These are phyloP conservation scores for Plasmodium blacklocki DNA, from an alignment of 169 alveolate species.

Conservation along the genomic window DNA sequence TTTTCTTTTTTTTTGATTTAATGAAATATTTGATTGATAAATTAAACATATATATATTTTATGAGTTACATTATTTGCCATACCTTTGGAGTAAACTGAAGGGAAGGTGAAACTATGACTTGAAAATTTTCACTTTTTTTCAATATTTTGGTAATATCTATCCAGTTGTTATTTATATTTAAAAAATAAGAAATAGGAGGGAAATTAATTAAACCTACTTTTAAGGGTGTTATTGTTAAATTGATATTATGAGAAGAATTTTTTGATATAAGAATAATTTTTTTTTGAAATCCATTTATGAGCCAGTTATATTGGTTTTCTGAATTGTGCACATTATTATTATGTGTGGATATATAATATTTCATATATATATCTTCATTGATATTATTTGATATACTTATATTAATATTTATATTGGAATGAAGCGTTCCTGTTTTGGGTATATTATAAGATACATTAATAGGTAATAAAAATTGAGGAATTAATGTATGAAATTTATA, in stretches of 20 bases:
- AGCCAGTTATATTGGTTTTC: conserved; percentile 40
- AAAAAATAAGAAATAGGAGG: conserved; percentile 56
- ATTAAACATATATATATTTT: not conserved
- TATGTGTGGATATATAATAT: conserved; percentile 34
- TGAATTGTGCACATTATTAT: not conserved
- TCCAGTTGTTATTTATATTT: conserved; percentile 71
- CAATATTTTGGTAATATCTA: conserved; percentile 51
- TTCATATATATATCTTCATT: conserved; percentile 68
- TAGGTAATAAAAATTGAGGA: conserved; percentile 56
- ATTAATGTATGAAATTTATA: conserved; percentile 26
- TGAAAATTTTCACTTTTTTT: conserved; percentile 69
- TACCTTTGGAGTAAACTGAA: conserved; percentile 51
- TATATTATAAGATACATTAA: conserved; percentile 51
- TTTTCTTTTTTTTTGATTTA: not conserved
- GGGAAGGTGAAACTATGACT: conserved; percentile 72
- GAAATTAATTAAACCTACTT: conserved; percentile 69
- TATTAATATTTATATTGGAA: conserved; percentile 32
- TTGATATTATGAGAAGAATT: conserved; percentile 50
- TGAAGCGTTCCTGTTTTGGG: conserved; percentile 62
- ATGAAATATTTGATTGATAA: not conserved
- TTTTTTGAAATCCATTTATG: conserved; percentile 73
- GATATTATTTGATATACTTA: conserved; percentile 25
- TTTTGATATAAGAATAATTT: conserved; percentile 36
- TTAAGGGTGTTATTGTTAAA: conserved; percentile 56
- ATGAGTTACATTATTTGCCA: conserved; percentile 34